Evolutionary conservation across 768 basidiomycete genomes (phyloP), one percentile per base, ranked within the genome.

Genomic region (Phaeolepiota aurea): DNA sequence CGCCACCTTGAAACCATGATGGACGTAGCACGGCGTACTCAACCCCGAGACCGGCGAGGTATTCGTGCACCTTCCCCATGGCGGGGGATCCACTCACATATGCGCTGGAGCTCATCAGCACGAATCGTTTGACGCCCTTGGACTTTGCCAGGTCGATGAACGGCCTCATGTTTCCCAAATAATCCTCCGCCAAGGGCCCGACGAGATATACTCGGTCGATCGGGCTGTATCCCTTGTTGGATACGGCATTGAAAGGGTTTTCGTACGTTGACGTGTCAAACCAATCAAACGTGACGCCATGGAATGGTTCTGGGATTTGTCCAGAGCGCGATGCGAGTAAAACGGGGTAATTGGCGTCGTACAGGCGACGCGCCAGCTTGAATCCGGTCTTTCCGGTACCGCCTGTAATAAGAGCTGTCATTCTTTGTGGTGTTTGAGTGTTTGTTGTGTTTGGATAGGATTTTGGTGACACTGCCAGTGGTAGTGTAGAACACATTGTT

Each of bases 371-470:
- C 3, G 63, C 57, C 2, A 61, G 51, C 13, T 45, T 50, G 1
- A 44, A 39, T 3, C 56, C 53, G 3, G 61, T 61, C 25, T 60
- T 61, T 5, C 63, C 64, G 7, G 62, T 63, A n/a, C 59, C 64
- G 3, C 63, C 64, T 37, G 52, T 58, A 45, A 64, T 44, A n/a
- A 64, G 54, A 23, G 57, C 61, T n/a, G 61, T 57, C 60, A 62
- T 61, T 36, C 18, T 16, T 12, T n/a, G n/a, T n/a, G n/a, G n/a
- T n/a, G n/a, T n/a, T n/a, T n/a, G n/a, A n/a, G n/a, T n/a, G n/a
- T n/a, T 11, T 36, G 11, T 18, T 4, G 34, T 11, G 34, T 28
- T 28, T n/a, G n/a, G n/a, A n/a, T n/a, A n/a, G n/a, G n/a, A n/a
- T n/a, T n/a, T n/a, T n/a, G n/a, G n/a, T n/a, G n/a, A n/a, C n/a